Evolutionary conservation across 306 rosid genomes (phyloP), one percentile per base, ranked within the genome.

Genomic region (Crotalaria pallida): DNA sequence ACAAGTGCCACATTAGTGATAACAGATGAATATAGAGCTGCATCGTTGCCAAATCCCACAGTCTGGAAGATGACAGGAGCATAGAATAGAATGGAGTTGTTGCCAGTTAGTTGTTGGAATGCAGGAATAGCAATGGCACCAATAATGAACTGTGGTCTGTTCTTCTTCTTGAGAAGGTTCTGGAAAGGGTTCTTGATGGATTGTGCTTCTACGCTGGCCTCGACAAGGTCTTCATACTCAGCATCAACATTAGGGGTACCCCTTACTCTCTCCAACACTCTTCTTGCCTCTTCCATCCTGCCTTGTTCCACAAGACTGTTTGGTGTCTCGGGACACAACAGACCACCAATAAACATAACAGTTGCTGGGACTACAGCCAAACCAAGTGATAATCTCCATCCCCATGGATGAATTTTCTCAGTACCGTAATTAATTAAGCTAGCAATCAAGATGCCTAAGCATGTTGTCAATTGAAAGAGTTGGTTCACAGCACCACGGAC

Each of bases 291-390:
- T 1, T 86, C 92, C 23, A 83, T 6, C 63, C 44, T 84, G 24
- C 96, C 98, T 63, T 82, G 91, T 72, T 92, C 96, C 31, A 92
- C 96, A 19, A 92, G 85, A 63, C 96, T 92, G 81, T 92, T 92
- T 0, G 98, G 98, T 47, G 98, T 92, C 84, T 92, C 96, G 0
- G 91, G 96, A 55, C 90, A 92, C 61, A 86, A 67, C 15, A 92
- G 1, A 1, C 98, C 98, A 22, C 98, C 96, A 10, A 89, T 4
- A n/a, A 92, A 89, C 98, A 92, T 89, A 1, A 89, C 67, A 7
- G 55, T 57, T 26, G 96, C 98, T 1, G 98, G 98, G 24, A 88
- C 87, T 3, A 84, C 61, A 6, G 98, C 96, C 49, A 92, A 85
- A 44, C 98, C 96, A 53, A 92, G 96, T 3, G 98, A 92, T 41